phyloP scores from a whole-genome alignment of 192 early-diverging fungal species.

The Coemansia sp. region DNA sequence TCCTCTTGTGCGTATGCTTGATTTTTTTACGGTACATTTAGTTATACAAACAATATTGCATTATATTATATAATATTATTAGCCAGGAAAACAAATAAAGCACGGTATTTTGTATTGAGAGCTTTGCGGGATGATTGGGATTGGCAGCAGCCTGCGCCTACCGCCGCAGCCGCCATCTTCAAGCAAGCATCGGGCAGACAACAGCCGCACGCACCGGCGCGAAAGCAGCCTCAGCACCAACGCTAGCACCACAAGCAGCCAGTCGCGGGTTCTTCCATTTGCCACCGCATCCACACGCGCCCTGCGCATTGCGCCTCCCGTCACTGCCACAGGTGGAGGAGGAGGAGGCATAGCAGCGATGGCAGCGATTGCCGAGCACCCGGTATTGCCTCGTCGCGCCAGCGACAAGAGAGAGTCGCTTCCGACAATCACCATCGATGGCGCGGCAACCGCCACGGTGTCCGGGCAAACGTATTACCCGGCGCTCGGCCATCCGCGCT shows the following conservation, averaged over 20 bases:
- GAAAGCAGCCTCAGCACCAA: slow-evolving; percentile 49
- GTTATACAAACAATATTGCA: too few species aligned
- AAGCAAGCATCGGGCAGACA: not conserved
- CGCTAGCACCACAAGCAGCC: slow-evolving; percentile 35
- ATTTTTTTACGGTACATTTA: too few species aligned
- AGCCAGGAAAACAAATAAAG: not conserved
- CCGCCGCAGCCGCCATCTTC: not conserved
- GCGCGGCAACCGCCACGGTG: slow-evolving; percentile 3
- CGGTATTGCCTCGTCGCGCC: not conserved
- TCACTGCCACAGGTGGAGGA: not conserved
- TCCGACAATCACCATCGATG: slow-evolving; percentile 14
- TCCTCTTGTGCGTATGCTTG: too few species aligned
- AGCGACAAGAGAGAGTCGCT: slow-evolving; percentile 6
- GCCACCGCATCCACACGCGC: slow-evolving; percentile 31
- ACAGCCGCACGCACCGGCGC: slow-evolving; percentile 18
- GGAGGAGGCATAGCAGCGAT: not conserved
- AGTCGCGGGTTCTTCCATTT: slow-evolving; percentile 43
- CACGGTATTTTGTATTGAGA: too few species aligned
- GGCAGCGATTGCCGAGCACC: slow-evolving; percentile 21
- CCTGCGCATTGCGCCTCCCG: slow-evolving; percentile 9
- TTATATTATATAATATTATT: not conserved
- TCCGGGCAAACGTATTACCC: slow-evolving; percentile 17
- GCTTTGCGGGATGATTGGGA: not conserved
- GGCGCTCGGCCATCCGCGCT: slow-evolving; percentile 22
- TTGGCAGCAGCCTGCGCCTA: slow-evolving; percentile 2